Percentiles rank a stretch among this genome's conserved stretches.
phyloP scores from a whole-genome alignment of 2,329 filamentous ascomycete genomes.

The Fusarium cicatricum region DNA sequence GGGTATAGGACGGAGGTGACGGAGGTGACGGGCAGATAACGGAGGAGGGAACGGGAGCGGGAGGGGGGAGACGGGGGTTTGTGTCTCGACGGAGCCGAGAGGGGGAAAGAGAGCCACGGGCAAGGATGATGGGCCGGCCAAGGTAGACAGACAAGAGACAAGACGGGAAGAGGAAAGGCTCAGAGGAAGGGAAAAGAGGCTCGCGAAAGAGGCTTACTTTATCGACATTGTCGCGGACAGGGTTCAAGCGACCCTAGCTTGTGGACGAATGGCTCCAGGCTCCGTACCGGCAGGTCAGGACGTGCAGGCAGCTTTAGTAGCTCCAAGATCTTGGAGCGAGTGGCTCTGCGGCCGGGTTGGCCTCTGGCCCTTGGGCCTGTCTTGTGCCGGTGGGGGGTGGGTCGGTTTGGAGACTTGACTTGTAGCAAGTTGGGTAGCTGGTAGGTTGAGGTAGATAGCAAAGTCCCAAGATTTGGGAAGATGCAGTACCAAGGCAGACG shows the following conservation, averaged over 20 bases:
- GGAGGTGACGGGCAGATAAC: conserved; percentile 18
- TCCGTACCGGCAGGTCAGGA: conserved; percentile 44
- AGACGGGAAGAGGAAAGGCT: conserved; percentile 34
- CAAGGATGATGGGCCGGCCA: conserved; percentile 21
- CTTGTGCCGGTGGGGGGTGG: conserved; percentile 40
- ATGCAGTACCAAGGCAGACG: neutral
- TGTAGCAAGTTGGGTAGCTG: conserved; percentile 28
- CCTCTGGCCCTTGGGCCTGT: conserved; percentile 35
- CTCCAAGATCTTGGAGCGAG: conserved; percentile 45
- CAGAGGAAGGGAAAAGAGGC: conserved; percentile 36
- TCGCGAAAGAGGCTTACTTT: conserved; percentile 57
- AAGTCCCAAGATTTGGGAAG: conserved; percentile 21
- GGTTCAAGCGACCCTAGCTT: conserved; percentile 48
- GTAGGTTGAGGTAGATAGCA: conserved; percentile 18
- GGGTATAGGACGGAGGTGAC: too few relatives aligned
- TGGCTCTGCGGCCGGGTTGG: conserved; percentile 39
- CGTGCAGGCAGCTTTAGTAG: conserved; percentile 44
- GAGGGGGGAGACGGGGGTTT: conserved; percentile 13
- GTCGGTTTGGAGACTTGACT: conserved; percentile 36
- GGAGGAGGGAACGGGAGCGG: conserved; percentile 30
- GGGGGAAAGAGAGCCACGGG: conserved; percentile 6
- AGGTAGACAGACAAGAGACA: conserved; percentile 24
- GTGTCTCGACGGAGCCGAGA: conserved; percentile 17
- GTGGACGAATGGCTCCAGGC: conserved; percentile 43
- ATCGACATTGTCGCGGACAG: conserved; percentile 59